Evolutionary conservation across 148 eudicot genomes (phyloP), one percentile per base, ranked within the genome.

Genomic region (Fallopia convolvulus): DNA sequence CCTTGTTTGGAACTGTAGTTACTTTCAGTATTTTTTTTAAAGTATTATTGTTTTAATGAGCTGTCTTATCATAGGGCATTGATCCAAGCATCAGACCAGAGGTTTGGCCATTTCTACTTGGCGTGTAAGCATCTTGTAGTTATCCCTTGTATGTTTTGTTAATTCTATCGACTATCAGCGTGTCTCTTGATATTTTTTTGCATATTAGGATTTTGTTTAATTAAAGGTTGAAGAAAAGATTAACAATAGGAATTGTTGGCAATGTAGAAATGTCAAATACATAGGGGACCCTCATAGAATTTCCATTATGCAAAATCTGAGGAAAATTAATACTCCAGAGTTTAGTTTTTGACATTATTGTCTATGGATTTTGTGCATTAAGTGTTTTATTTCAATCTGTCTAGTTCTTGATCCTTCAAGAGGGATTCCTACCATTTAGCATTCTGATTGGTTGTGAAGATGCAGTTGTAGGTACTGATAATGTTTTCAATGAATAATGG

Each of bases 61-160:
- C 46, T 68, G 50, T 11, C 21, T 72, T 75, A 70, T 8, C 86
- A 83, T 78, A 94, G 98, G 98, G 98, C 68, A 83, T 93, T 84
- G 94, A 96, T 89, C 93, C 97, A 23, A 88, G 87, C 78, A 84
- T 96, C 75, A 88, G 98, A 83, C 85, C 89, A 20, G 99, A 96
- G 81, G 99, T 93, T 87, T 96, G 99, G 99, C 99, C 95, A 58
- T 96, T 96, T 83, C 98, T 96, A 60, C 99, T 93, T 74, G 99
- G 97, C 72, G 96, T 94, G 98, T 94, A 92, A 94, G 98, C 81
- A 76, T 72, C 17, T 70, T 74, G 20, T 36, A 32, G 36, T 39
- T 68, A 36, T 68, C 46, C 11, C 72, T 68, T 68, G n/a, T 68
- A 36, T 39, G 46, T 68, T 33, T 39, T 36, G 21, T 46, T 68